phyloP scores from a whole-genome alignment of 305 asterid species.

The Solanum hybrid region DNA sequence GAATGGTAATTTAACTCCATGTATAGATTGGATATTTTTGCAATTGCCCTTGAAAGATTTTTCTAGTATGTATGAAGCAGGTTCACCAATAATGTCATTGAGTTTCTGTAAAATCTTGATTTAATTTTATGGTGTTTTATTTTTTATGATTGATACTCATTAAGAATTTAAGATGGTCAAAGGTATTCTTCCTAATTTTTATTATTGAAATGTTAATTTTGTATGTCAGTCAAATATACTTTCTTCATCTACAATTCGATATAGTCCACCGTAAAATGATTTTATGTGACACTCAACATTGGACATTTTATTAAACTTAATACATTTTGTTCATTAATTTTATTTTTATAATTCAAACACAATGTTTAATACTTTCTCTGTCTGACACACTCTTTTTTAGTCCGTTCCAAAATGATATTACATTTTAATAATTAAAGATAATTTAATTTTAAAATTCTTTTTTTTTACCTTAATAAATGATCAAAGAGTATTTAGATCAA shows the following conservation, averaged over 20 bases:
- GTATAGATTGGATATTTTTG: not conserved
- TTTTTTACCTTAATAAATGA: not conserved
- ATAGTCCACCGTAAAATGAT: not conserved
- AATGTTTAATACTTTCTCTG: not conserved
- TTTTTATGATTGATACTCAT: not conserved
- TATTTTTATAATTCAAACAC: not conserved
- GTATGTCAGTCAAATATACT: not conserved
- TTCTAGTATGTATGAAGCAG: not conserved
- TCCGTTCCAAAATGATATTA: not conserved
- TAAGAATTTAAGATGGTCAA: not conserved
- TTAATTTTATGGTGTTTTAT: not conserved
- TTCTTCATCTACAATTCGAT: not conserved
- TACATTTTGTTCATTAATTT: not conserved
- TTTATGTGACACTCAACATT: not conserved
- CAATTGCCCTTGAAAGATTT: not conserved
- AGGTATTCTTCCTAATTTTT: not conserved
- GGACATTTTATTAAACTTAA: not conserved
- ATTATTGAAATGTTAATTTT: not conserved
- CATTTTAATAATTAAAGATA: not conserved
- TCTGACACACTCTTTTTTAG: not conserved
- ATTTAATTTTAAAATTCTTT: too few relatives aligned
- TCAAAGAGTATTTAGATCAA: not conserved
- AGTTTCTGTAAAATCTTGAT: too few relatives aligned
- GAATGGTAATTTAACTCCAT: not conserved
- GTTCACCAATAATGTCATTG: not conserved